Evolutionary conservation across 2,329 filamentous ascomycete genomes (phyloP).

Genomic region (Leptographium wingfieldii): DNA sequence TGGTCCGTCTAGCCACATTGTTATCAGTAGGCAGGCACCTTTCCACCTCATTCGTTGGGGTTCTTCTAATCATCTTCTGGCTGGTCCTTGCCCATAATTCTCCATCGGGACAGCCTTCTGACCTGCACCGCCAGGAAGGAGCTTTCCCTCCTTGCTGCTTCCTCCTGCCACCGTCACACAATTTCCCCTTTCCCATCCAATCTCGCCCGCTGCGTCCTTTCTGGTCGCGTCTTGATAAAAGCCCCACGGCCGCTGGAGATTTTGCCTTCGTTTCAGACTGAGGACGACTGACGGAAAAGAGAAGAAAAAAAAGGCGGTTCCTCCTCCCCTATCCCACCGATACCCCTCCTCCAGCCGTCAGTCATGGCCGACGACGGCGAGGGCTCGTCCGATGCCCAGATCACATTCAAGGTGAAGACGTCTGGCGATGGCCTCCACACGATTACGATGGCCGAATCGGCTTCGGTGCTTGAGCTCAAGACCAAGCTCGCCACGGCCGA

Average conservation of each 20-base stretch:
- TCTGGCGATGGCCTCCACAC: slow-evolving; percentile 67
- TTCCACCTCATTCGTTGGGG: slow-evolving; percentile 6
- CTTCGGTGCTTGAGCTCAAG: slow-evolving; percentile 78
- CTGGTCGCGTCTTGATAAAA: background rate
- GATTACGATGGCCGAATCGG: slow-evolving; percentile 65
- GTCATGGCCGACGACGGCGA: slow-evolving; percentile 54
- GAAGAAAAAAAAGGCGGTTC: background rate
- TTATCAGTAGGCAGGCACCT: background rate
- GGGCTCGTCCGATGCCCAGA: slow-evolving; percentile 52
- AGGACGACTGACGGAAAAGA: background rate
- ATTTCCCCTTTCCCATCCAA: background rate
- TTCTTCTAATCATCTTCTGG: background rate
- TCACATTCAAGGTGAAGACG: slow-evolving; percentile 98
- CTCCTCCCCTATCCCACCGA: background rate
- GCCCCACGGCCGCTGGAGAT: background rate
- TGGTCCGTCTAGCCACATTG: background rate
- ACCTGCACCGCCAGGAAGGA: background rate
- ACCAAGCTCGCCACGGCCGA: slow-evolving; percentile 69
- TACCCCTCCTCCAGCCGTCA: background rate
- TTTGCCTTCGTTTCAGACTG: background rate
- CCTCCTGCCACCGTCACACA: background rate
- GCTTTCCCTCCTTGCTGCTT: background rate
- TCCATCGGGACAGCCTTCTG: background rate
- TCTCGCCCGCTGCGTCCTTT: background rate
- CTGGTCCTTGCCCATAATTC: background rate